Base-by-base conservation (phyloP, 768 basidiomycete genomes). In the Piloderma croceum region DNA sequence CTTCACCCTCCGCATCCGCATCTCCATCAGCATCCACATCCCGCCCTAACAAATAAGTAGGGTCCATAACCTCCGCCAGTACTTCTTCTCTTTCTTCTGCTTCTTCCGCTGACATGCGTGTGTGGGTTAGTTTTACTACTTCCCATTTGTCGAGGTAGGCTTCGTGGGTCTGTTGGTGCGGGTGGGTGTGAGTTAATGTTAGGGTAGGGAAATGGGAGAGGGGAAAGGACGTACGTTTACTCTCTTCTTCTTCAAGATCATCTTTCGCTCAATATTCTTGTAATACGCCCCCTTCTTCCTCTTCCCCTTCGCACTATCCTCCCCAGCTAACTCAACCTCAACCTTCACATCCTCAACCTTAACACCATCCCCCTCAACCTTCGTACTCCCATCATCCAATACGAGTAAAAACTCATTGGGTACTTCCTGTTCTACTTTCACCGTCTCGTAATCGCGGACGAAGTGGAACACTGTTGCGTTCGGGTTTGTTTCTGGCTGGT, bases 181-280 rank as follows among this genome's bases (percentile, higher is more conserved):
- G 31, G 25, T 31, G 37, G 15, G 34, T 51, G 15, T 51, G 17
- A 11, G 34, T 43, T 11, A 44, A 36, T 35, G 15, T 42, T 23
- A 29, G 17, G 19, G 13, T 43, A 33, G 9, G 40, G 25, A 37
- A 13, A 9, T 22, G 32, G 22, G 24, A 19, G 32, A 43, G 34
- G 10, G 18, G 34, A 36, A 25, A 17, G 32, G 13, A 68, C 76
- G 59, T 46, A 89, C 88, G 57, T 86, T 85, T 13, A 75, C 76
- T 6, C 89, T 77, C 59, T 81, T 88, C 68, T 89, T 90, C 62
- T 90, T 90, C 31, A 91, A 67, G 18, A 77, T 69, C 81, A 90
- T 90, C 63, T 90, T 90, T 34, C 88, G 77, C 62, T 89, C 86
- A 39, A 91, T 88, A 54, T 81, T 82, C 62, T 89, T 91, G 64